Evolutionary conservation across 495 filamentous ascomycete genomes (phyloP).

Genomic region (Penicillium tannophilum): DNA sequence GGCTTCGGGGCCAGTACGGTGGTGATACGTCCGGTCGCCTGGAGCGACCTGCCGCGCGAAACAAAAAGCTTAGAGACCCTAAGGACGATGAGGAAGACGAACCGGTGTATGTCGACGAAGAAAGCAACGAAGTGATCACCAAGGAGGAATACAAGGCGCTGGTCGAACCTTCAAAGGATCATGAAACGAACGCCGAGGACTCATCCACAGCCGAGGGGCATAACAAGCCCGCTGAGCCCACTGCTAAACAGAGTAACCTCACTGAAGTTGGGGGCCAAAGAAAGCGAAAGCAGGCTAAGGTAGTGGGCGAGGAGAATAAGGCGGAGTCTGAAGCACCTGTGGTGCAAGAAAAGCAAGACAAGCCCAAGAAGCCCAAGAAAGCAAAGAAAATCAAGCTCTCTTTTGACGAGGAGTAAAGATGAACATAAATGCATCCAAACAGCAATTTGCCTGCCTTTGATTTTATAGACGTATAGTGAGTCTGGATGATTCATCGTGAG

Average conservation of each 20-base stretch:
- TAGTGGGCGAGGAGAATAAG: slow-evolving; percentile 38
- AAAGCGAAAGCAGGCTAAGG: slow-evolving; percentile 49
- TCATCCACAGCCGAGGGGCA: slow-evolving; percentile 11
- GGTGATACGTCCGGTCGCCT: slow-evolving; percentile 37
- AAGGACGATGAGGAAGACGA: slow-evolving; percentile 47
- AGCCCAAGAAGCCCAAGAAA: slow-evolving; percentile 43
- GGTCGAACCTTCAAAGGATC: slow-evolving; percentile 20
- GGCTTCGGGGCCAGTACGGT: slow-evolving; percentile 45
- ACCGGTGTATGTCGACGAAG: slow-evolving; percentile 52
- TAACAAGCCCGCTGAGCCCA: slow-evolving; percentile 20
- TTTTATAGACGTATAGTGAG: neutral
- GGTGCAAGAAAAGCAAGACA: slow-evolving; percentile 8
- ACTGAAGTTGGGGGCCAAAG: slow-evolving; percentile 46
- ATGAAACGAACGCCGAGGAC: slow-evolving; percentile 13
- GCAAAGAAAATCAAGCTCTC: slow-evolving; percentile 52
- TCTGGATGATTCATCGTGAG: slow-evolving; percentile 9
- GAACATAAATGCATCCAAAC: neutral
- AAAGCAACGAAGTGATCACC: slow-evolving; percentile 49
- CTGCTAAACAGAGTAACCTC: slow-evolving; percentile 38
- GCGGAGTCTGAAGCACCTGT: slow-evolving; percentile 20
- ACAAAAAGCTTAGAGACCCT: slow-evolving; percentile 38
- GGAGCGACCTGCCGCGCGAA: slow-evolving; percentile 43
- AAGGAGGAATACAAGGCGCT: slow-evolving; percentile 51
- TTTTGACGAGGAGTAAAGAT: slow-evolving; percentile 40
- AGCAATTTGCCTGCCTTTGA: neutral